Evolutionary conservation across 2,329 filamentous ascomycete genomes (phyloP).

Genomic region (Didymellaceae sp.): DNA sequence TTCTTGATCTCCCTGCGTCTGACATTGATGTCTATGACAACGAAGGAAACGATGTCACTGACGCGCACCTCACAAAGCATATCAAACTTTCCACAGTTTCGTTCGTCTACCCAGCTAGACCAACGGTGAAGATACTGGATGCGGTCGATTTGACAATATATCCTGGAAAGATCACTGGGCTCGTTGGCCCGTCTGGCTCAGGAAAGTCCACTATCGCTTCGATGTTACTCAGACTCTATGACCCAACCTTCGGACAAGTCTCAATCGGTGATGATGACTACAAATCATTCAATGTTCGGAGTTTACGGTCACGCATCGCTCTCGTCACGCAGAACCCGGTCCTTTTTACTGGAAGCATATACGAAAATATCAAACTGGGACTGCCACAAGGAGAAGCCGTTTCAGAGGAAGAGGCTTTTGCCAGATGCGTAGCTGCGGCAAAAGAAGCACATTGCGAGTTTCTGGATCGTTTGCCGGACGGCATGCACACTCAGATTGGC

Average conservation of each 20-base stretch:
- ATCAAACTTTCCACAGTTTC: slow-evolving; percentile 48
- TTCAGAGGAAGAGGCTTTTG: slow-evolving; percentile 48
- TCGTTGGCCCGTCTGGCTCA: slow-evolving; percentile 55
- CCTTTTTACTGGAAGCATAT: slow-evolving; percentile 45
- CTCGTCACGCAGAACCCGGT: slow-evolving; percentile 45
- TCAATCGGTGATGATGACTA: slow-evolving; percentile 37
- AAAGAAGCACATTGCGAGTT: slow-evolving; percentile 61
- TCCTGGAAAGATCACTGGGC: slow-evolving; percentile 52
- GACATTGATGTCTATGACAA: slow-evolving; percentile 49
- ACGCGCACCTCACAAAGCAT: slow-evolving; percentile 33
- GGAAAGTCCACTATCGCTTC: slow-evolving; percentile 55
- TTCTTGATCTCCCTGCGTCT: slow-evolving; percentile 51
- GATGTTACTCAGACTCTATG: slow-evolving; percentile 51
- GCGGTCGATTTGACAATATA: slow-evolving; percentile 46
- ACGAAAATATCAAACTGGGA: slow-evolving; percentile 47
- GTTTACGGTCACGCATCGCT: slow-evolving; percentile 40
- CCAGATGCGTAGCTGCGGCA: slow-evolving; percentile 58
- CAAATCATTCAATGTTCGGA: slow-evolving; percentile 38
- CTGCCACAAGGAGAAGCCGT: slow-evolving; percentile 27
- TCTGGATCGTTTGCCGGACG: slow-evolving; percentile 43
- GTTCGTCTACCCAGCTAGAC: slow-evolving; percentile 55
- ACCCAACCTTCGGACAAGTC: slow-evolving; percentile 39
- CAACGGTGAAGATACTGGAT: slow-evolving; percentile 50
- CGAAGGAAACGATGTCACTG: slow-evolving; percentile 29
- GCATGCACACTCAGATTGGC: slow-evolving; percentile 43